Evolutionary conservation across 2,329 filamentous ascomycete genomes (phyloP), one percentile per base, ranked within the genome.

Genomic region (Seiridium unicorne): DNA sequence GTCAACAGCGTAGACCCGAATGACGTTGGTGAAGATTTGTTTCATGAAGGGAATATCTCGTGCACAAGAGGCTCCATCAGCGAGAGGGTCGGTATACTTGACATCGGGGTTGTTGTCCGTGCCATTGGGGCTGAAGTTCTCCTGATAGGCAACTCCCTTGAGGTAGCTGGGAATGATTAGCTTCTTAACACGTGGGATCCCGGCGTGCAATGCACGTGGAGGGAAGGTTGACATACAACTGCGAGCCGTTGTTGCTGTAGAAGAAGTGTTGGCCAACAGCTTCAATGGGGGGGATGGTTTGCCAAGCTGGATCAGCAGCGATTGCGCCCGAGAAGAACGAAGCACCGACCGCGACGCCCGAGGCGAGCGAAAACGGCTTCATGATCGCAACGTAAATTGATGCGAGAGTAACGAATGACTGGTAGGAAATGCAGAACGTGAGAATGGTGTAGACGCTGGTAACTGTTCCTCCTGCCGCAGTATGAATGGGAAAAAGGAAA

Each of bases 1-100:
- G 79, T 98, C 86, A 70, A 98, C 87, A 69, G 94, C 93, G 76
- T 99, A 99, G 60, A 95, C 93, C 76, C 95, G 94, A 76, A 99
- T 94, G 69, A 89, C 88, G 80, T 99, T 99, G 77, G 93, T 97
- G 64, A 87, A 83, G 63, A 97, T 85, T 75, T 92, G 80, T 73
- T 84, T 74, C 66, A 99, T 83, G 69, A 91, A 86, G 51, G 92
- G 92, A 54, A 99, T 85, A 74, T 99, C 95, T 69, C 94, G 91
- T 75, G 85, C 84, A 84, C 95, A 98, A 67, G 79, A 76, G 40
- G 80, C 77, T 60, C 79, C 77, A 71, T 96, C 87, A 67, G 92
- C 84, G 46, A 99, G 86, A 61, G 95, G 94, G 73, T 99, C 95
- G 64, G 81, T 84, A 81, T 93, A 98, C 63, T 81, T 81, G 59